Percentiles rank a stretch among this genome's conserved stretches.
Conservation (phyloP, 106 monocot genomes). For the Triglochin maritima region DNA sequence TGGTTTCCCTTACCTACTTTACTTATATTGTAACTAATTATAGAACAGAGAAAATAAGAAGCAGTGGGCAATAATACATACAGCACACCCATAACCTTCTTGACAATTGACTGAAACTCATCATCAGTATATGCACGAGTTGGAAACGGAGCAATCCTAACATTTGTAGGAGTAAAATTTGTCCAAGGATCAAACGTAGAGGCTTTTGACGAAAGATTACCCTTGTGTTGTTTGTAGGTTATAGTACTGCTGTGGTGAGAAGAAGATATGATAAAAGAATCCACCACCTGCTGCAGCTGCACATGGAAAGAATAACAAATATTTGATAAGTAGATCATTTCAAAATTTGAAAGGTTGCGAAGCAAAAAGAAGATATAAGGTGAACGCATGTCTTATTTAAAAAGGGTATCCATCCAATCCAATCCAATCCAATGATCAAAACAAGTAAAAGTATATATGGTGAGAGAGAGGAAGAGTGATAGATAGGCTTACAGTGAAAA, state of each 20-base stretch:
- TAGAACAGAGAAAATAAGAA: background rate
- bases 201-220: background rate
- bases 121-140: slow-evolving; percentile 91
- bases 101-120: slow-evolving; percentile 79
- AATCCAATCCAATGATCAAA: no score
- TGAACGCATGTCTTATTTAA: no score
- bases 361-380: no score
- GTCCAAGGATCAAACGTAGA: slow-evolving; percentile 19
- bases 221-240: slow-evolving; percentile 9
- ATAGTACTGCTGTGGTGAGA: slow-evolving; percentile 27
- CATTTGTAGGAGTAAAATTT: slow-evolving; percentile 44
- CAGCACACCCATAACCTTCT: slow-evolving; percentile 82
- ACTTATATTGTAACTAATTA: background rate
- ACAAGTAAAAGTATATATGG: no score
- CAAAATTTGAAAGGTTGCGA: background rate
- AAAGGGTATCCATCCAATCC: no score
- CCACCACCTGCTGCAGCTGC: slow-evolving; percentile 76
- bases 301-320: no score
- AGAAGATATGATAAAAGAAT: slow-evolving; percentile 61
- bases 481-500: slow-evolving; percentile 64
- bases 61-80: slow-evolving; percentile 10
- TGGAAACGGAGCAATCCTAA: slow-evolving; percentile 81
- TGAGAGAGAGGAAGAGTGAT: no score
- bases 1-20: no score
- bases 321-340: background rate